Conservation (phyloP, 768 basidiomycete species). For the Boletus rubroflammeus region DNA sequence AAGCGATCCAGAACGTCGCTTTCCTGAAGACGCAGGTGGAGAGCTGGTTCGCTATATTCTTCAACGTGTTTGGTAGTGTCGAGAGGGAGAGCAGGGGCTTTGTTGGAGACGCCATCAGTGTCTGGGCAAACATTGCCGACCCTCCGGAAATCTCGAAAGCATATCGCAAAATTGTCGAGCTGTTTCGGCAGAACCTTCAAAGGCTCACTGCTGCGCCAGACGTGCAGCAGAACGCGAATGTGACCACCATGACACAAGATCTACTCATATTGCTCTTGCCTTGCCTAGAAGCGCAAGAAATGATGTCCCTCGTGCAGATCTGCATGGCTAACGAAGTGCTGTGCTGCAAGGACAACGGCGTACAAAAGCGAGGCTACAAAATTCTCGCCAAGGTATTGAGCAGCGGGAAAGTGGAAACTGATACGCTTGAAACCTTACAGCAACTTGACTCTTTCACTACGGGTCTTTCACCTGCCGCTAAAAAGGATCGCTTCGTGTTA, state of each 20-base stretch:
- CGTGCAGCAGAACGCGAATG: slow-evolving; percentile 38
- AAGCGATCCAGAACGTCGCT: slow-evolving; percentile 62
- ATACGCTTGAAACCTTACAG: slow-evolving; percentile 58
- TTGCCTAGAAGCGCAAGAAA: slow-evolving; percentile 59
- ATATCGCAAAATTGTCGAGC: slow-evolving; percentile 69
- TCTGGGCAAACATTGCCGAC: slow-evolving; percentile 82
- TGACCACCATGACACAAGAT: slow-evolving; percentile 69
- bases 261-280: slow-evolving; percentile 83
- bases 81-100: slow-evolving; percentile 68
- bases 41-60: slow-evolving; percentile 92
- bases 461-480: slow-evolving; percentile 76
- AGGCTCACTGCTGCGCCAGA: slow-evolving; percentile 34
- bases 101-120: slow-evolving; percentile 83
- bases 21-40: slow-evolving; percentile 77
- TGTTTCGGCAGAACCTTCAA: slow-evolving; percentile 64
- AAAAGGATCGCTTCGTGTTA: slow-evolving; percentile 87
- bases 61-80: slow-evolving; percentile 92
- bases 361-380: slow-evolving; percentile 96
- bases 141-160: slow-evolving; percentile 78
- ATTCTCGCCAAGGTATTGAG: slow-evolving; percentile 75
- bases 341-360: slow-evolving; percentile 73
- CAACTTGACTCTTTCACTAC: slow-evolving; percentile 62
- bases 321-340: slow-evolving; percentile 68
- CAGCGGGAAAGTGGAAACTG: slow-evolving; percentile 50
- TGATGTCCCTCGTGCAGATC: slow-evolving; percentile 61